Conservation (phyloP, 2,329 filamentous ascomycete genomes). For the Cladosporium sp. region DNA sequence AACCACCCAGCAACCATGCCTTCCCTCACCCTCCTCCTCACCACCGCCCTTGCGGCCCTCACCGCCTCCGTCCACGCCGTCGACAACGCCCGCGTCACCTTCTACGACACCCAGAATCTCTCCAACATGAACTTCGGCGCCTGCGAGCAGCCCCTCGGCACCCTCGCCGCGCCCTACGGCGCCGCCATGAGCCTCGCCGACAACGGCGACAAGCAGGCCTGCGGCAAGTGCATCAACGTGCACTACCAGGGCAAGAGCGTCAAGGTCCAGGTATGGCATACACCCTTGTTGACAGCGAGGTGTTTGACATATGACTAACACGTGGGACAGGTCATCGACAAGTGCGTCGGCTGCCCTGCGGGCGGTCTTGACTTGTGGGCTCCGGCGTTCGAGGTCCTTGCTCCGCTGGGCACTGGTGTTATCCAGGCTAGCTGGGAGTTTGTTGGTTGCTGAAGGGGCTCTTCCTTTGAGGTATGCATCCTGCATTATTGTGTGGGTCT, state of each 20-base stretch:
- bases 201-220: slow-evolving; percentile 11
- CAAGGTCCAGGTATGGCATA: background rate
- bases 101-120: slow-evolving; percentile 2
- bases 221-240: slow-evolving; percentile 15
- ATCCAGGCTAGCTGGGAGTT: slow-evolving; percentile 8
- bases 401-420: background rate
- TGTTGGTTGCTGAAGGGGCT: background rate
- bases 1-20: background rate
- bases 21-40: background rate
- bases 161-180: background rate
- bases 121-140: slow-evolving; percentile 4
- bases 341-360: background rate
- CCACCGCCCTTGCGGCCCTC: background rate
- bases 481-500: background rate
- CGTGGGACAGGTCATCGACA: background rate
- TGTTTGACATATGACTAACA: too few species aligned
- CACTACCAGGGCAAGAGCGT: slow-evolving; percentile 5
- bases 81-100: slow-evolving; percentile 7
- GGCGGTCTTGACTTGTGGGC: slow-evolving; percentile 12
- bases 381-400: background rate
- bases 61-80: background rate
- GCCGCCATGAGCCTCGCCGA: slow-evolving; percentile 8
- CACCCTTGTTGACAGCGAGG: too few species aligned
- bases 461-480: background rate
- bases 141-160: slow-evolving; percentile 4